Percentiles rank a stretch among this genome's conserved stretches.
These are phyloP conservation scores for Pharnaceum exiguum DNA, from an alignment of 148 eudicot species.

Conservation along the genomic window DNA sequence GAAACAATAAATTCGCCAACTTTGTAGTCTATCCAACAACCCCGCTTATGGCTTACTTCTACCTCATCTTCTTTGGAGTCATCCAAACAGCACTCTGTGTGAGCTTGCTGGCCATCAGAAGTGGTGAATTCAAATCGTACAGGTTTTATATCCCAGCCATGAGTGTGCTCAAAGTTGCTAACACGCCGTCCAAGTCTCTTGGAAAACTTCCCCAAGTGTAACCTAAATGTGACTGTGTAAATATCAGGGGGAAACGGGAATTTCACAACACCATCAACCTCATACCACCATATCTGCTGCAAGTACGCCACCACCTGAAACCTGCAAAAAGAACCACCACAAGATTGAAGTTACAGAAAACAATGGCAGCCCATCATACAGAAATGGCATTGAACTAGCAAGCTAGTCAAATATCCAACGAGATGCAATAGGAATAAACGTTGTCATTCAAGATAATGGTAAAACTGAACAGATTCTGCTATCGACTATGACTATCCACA, in stretches of 20 bases:
- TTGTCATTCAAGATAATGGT: too few species aligned
- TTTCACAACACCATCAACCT: conserved; percentile 66
- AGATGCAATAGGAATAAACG: too few species aligned
- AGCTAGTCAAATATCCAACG: too few species aligned
- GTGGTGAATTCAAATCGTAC: conserved; percentile 80
- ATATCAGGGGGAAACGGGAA: conserved; percentile 75
- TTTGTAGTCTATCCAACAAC: conserved; percentile 85
- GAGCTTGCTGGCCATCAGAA: conserved; percentile 76
- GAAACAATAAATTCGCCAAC: conserved; percentile 75
- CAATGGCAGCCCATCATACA: too few species aligned
- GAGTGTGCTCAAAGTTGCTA: conserved; percentile 78
- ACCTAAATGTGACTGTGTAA: conserved; percentile 70
- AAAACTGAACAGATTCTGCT: too few species aligned
- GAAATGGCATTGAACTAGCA: too few species aligned
- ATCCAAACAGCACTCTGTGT: conserved; percentile 60
- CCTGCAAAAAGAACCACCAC: conserved; percentile 40
- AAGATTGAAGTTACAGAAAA: too few species aligned
- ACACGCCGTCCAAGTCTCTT: conserved; percentile 85
- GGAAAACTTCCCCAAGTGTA: conserved; percentile 77
- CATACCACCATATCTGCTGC: conserved; percentile 99
- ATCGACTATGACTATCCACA: too few species aligned
- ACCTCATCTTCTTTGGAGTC: conserved; percentile 48
- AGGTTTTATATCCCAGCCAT: conserved; percentile 93
- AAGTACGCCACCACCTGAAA: conserved; percentile 77
- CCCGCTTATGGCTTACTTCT: conserved; percentile 66